Conservation (phyloP, 306 rosid genomes). For the Vachellia pachyceras region DNA sequence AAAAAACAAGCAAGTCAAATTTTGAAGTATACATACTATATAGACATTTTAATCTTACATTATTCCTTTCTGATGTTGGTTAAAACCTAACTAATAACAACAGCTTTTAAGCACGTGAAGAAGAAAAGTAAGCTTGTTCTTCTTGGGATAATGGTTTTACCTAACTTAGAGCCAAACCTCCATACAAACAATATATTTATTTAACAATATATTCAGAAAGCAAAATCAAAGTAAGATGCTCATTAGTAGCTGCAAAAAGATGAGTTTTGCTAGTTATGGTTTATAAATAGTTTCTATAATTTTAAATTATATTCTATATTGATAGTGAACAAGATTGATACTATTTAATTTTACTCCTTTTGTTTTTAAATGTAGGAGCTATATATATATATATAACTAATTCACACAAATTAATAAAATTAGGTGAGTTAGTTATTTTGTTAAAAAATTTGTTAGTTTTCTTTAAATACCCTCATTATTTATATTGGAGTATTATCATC, state of each 20-base stretch:
- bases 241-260: no score
- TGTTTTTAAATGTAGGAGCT: no score
- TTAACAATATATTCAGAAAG: not conserved
- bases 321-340: not conserved
- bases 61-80: constrained; percentile 7
- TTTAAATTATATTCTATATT: not conserved
- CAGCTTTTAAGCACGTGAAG: not conserved
- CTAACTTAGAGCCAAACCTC: constrained; percentile 37
- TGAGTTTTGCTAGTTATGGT: not conserved
- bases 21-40: not conserved
- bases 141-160: constrained; percentile 35
- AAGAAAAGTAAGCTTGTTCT: constrained; percentile 11
- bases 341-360: no score
- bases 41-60: not conserved
- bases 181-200: constrained; percentile 11
- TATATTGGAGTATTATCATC: no score
- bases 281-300: not conserved
- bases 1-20: constrained; percentile 2
- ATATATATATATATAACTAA: not conserved
- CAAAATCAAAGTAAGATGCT: not conserved
- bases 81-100: constrained; percentile 7
- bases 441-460: no score
- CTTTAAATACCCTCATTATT: no score
- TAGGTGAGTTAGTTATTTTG: no score
- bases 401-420: no score